A percentile compares a stretch with the other conserved stretches of the same genome.
Evolutionary conservation across 208 protist genomes (phyloP).

Genomic region (Wallacemonas sp.): DNA sequence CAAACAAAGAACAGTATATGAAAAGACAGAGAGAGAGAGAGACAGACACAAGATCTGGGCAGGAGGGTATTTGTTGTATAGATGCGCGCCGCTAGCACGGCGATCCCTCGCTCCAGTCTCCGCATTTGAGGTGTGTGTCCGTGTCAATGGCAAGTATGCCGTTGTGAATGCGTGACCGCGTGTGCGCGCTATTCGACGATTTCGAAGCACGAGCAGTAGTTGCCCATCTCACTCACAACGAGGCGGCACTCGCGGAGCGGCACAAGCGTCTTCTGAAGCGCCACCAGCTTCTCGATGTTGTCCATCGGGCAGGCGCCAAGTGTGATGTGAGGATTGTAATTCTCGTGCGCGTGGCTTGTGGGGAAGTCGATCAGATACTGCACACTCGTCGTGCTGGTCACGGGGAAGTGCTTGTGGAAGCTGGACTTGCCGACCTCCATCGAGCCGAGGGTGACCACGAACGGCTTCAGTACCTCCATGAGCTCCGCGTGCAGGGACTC

Average conservation of each 20-base stretch:
- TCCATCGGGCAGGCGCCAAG: slow-evolving; percentile 59
- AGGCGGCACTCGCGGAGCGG: slow-evolving; percentile 69
- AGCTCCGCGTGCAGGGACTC: slow-evolving; percentile 56
- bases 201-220: slow-evolving; percentile 80
- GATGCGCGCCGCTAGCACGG: too few relatives aligned
- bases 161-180: too few relatives aligned
- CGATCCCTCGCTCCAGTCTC: too few relatives aligned
- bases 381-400: slow-evolving; percentile 29
- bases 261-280: slow-evolving; percentile 55
- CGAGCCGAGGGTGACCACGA: slow-evolving; percentile 46
- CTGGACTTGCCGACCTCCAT: slow-evolving; percentile 53
- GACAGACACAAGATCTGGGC: too few relatives aligned
- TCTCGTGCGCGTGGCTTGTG: slow-evolving; percentile 33
- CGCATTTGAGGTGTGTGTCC: background rate
- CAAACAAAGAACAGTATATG: slow-evolving; percentile 7
- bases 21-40: slow-evolving; percentile 6
- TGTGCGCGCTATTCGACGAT: slow-evolving; percentile 32
- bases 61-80: too few relatives aligned
- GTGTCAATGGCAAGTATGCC: too few relatives aligned
- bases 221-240: slow-evolving; percentile 80
- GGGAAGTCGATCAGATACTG: slow-evolving; percentile 63
- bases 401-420: slow-evolving; percentile 72
- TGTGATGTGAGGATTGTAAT: slow-evolving; percentile 75
- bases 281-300: slow-evolving; percentile 31
- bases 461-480: slow-evolving; percentile 39